Evolutionary conservation across 768 basidiomycete species (phyloP).

Genomic region (Phlegmacium glaucopus): DNA sequence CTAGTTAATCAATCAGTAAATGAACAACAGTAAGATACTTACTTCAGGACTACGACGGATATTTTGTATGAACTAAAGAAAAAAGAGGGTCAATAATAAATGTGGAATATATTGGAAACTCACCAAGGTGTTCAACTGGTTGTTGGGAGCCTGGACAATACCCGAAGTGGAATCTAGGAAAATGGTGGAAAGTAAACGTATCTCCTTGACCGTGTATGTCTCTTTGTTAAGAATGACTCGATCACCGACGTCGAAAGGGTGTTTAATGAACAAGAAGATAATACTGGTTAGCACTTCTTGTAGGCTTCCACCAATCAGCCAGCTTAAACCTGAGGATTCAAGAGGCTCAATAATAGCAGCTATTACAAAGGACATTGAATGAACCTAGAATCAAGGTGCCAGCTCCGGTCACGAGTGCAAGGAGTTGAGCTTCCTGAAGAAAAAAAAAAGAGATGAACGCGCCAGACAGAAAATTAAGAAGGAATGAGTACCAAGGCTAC

Average conservation of each 20-base stretch:
- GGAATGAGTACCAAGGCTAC: slow-evolving; percentile 61
- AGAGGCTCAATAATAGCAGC: not conserved
- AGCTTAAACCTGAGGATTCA: slow-evolving; percentile 57
- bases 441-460: not conserved
- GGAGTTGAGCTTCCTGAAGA: slow-evolving; percentile 65
- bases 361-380: slow-evolving; percentile 8
- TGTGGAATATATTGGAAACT: slow-evolving; percentile 5
- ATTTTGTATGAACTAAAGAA: slow-evolving; percentile 61
- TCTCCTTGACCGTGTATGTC: slow-evolving; percentile 82
- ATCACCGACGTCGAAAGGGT: slow-evolving; percentile 83
- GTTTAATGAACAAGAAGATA: slow-evolving; percentile 89
- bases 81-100: not conserved
- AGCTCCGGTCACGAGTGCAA: slow-evolving; percentile 72
- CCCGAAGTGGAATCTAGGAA: slow-evolving; percentile 60
- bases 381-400: slow-evolving; percentile 53
- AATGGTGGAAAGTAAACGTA: slow-evolving; percentile 75
- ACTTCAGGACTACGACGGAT: slow-evolving; percentile 70
- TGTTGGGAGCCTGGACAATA: slow-evolving; percentile 72
- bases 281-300: slow-evolving; percentile 82
- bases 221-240: slow-evolving; percentile 51
- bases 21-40: slow-evolving; percentile 11
- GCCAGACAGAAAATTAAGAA: slow-evolving; percentile 1
- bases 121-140: slow-evolving; percentile 52
- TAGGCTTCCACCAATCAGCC: slow-evolving; percentile 81
- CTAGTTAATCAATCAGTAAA: not conserved